Evolutionary conservation across 441 rosid genomes (phyloP), one percentile per base, ranked within the genome.

Genomic region (Brassica hybrid): DNA sequence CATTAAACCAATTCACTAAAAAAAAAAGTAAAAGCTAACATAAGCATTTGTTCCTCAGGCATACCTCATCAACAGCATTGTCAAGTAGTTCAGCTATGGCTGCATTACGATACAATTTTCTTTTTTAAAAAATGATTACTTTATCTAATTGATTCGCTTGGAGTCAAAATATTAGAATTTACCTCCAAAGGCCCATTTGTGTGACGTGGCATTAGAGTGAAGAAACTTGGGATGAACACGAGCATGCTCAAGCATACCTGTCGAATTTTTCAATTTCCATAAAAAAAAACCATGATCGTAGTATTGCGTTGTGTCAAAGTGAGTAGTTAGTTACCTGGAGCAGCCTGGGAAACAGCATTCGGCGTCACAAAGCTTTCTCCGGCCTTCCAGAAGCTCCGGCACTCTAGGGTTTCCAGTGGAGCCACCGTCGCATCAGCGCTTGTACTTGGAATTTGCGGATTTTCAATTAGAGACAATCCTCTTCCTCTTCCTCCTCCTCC

Each of bases 121-220:
- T 1, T 6, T 2, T 13, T 0, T 5, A 13, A 25, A 60, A 61
- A 61, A 61, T 6, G 5, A 25, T 13, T 25, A 60, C 3, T 18
- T 6, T 60, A 60, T 60, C 38, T 60, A 59, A 59, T 23, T 23
- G 17, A 59, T 13, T 9, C 4, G 4, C 32, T 59, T 5, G 23
- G 25, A 64, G 7, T 34, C 21, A 16, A 16, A 27, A 63, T 9
- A 19, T 23, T 57, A 50, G 57, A 34, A 69, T 60, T 72, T 57
- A 93, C 99, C 99, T 82, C 98, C 98, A 83, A 96, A 92, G n/a
- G 97, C 97, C 99, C 99, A 93, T 76, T 96, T 96, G 76, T 96
- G 99, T 61, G 99, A 95, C 80, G 99, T 93, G 43, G 99, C 99
- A 88, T 95, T 95, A 2, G 99, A 96, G 69, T 96, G 98, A 68